phyloP scores from a whole-genome alignment of 805 yeast species.

The Candida gorgasii region DNA sequence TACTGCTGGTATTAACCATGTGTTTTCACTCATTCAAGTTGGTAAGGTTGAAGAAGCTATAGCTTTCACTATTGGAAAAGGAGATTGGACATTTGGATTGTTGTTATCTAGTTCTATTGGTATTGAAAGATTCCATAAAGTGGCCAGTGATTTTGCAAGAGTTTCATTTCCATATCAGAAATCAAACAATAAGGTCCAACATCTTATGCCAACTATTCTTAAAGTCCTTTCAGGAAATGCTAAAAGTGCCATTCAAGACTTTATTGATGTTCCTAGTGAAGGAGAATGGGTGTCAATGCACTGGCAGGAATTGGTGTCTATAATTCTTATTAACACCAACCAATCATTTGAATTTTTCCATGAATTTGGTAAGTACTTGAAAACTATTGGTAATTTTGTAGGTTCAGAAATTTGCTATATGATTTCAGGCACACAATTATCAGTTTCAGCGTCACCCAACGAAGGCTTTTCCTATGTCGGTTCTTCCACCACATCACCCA shows the following conservation, averaged over 20 bases:
- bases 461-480: constrained; percentile 27
- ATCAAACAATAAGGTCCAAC: constrained; percentile 39
- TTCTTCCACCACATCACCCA: constrained; percentile 26
- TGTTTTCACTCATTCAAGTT: constrained; percentile 44
- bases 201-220: constrained; percentile 56
- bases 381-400: constrained; percentile 22
- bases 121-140: constrained; percentile 55
- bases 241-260: constrained; percentile 51
- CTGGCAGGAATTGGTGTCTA: constrained; percentile 48
- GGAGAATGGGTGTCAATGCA: constrained; percentile 51
- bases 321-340: constrained; percentile 39
- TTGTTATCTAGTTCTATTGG: constrained; percentile 68
- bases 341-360: constrained; percentile 40
- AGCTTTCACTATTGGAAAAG: constrained; percentile 55
- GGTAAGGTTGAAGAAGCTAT: constrained; percentile 74
- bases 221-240: constrained; percentile 66
- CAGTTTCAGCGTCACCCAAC: constrained; percentile 11
- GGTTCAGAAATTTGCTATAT: constrained; percentile 50
- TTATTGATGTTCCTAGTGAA: constrained; percentile 41
- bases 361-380: constrained; percentile 53
- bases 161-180: constrained; percentile 44
- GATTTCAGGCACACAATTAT: constrained; percentile 45
- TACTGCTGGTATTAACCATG: constrained; percentile 31
- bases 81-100: constrained; percentile 78
- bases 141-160: constrained; percentile 59